Evolutionary conservation across 208 protist species (phyloP).

Genomic region (Leishmania major): DNA sequence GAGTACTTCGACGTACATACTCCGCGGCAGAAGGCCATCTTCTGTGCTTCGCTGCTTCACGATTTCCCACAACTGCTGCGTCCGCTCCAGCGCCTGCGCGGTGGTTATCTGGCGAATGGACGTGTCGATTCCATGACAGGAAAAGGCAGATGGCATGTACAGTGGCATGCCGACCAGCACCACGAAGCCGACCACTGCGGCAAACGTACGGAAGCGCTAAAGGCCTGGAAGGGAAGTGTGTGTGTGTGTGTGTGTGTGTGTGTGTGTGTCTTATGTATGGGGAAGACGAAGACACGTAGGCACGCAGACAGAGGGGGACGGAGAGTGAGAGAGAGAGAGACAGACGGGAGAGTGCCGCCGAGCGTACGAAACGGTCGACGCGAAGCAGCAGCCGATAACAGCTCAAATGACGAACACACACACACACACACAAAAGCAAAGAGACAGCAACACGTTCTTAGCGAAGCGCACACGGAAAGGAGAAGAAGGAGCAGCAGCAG

Average conservation of each 20-base stretch:
- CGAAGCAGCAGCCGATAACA: not conserved
- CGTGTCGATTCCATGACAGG: conserved; percentile 24
- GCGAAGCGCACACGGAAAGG: not conserved
- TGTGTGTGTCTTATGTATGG: no score
- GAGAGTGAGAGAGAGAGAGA: not conserved
- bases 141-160: not conserved
- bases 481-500: not conserved
- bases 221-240: no score
- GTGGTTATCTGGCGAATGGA: conserved; percentile 33
- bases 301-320: conserved; percentile 1
- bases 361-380: not conserved
- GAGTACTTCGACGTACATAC: conserved; percentile 40
- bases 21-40: conserved; percentile 13
- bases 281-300: no score
- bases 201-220: not conserved
- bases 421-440: not conserved
- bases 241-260: no score
- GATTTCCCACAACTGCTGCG: conserved; percentile 21
- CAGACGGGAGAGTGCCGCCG: not conserved
- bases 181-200: no score
- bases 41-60: conserved; percentile 10
- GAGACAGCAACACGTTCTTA: conserved; percentile 3
- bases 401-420: not conserved
- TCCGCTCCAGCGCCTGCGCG: conserved; percentile 20
- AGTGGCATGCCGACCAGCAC: no score